Evolutionary conservation across 805 yeast genomes (phyloP).

Genomic region (Yarrowia hollandica): DNA sequence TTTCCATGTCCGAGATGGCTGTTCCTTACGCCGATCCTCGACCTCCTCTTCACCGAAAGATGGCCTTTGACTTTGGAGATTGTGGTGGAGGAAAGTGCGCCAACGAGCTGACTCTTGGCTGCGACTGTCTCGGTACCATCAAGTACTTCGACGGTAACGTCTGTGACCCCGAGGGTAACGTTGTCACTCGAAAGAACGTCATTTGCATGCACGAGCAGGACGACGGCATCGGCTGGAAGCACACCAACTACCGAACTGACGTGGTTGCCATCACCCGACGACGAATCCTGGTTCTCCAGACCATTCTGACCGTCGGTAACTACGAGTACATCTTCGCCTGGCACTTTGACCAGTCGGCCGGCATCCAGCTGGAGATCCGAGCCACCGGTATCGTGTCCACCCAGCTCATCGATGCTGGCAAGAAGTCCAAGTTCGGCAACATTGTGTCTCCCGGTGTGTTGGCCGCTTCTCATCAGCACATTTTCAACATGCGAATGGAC

Average conservation of each 20-base stretch:
- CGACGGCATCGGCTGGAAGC: constrained; percentile 75
- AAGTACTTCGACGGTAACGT: constrained; percentile 68
- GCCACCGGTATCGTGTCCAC: constrained; percentile 87
- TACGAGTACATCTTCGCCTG: constrained; percentile 75
- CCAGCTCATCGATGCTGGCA: constrained; percentile 73
- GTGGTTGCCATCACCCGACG: constrained; percentile 67
- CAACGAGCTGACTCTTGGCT: constrained; percentile 68
- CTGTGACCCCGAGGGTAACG: constrained; percentile 61
- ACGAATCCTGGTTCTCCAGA: constrained; percentile 77
- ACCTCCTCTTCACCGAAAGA: constrained; percentile 80
- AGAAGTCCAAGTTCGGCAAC: constrained; percentile 67
- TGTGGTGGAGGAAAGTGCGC: constrained; percentile 79
- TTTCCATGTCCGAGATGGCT: constrained; percentile 78
- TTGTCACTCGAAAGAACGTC: constrained; percentile 62
- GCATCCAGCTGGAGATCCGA: constrained; percentile 73
- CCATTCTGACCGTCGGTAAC: constrained; percentile 82
- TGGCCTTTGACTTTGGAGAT: constrained; percentile 84
- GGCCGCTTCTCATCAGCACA: constrained; percentile 85
- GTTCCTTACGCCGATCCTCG: constrained; percentile 87
- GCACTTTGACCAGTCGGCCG: constrained; percentile 75
- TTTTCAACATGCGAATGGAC: constrained; percentile 75
- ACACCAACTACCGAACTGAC: constrained; percentile 73
- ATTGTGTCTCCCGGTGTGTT: constrained; percentile 75
- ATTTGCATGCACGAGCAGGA: constrained; percentile 85
- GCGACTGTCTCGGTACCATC: constrained; percentile 82